Percentiles rank a stretch among this genome's conserved stretches.
These are phyloP conservation scores for Houttuynia cordata DNA, from an alignment of 164 flowering plant genomes.

Conservation along the genomic window DNA sequence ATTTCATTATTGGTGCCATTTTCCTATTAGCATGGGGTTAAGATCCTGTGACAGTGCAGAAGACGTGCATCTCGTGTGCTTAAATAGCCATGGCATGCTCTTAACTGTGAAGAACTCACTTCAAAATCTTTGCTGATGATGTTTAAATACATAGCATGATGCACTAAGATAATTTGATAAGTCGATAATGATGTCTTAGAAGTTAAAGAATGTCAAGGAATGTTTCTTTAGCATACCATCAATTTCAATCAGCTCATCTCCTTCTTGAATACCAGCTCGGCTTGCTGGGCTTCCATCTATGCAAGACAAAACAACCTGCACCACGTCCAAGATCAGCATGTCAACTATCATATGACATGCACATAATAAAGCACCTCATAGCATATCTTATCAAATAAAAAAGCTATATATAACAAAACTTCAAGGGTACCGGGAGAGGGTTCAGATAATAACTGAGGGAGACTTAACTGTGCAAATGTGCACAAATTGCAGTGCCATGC, in stretches of 20 bases:
- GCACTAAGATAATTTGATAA: not conserved
- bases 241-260: conserved; percentile 83
- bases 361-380: not conserved
- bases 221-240: conserved; percentile 38
- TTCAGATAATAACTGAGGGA: no score
- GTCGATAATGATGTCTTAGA: not conserved
- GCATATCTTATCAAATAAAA: no score
- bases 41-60: no score
- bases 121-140: not conserved
- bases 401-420: no score
- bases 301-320: conserved; percentile 81
- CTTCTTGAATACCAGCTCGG: conserved; percentile 91
- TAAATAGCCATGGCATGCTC: no score
- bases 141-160: no score
- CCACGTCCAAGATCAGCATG: not conserved
- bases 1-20: no score
- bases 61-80: no score
- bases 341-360: not conserved
- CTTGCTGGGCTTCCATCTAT: conserved; percentile 89
- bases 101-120: not conserved
- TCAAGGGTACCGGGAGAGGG: no score
- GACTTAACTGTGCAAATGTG: no score
- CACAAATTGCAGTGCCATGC: no score
- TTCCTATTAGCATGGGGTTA: no score
- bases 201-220: not conserved